phyloP scores from a whole-genome alignment of 345 rosid species.

The Eucalyptus regnans region DNA sequence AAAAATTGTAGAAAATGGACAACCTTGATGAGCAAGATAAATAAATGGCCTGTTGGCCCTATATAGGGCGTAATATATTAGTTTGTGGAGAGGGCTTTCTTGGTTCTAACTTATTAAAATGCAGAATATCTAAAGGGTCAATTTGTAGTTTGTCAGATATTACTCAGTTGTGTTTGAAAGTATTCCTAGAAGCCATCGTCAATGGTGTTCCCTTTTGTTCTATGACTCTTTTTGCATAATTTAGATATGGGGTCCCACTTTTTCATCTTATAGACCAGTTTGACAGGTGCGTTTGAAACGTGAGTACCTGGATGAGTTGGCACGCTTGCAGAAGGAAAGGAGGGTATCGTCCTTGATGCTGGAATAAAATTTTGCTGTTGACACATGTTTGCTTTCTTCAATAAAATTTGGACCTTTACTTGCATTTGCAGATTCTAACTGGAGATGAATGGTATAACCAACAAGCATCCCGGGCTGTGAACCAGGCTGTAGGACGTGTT shows the following conservation, averaged over 20 bases:
- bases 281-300: slow-evolving; percentile 85
- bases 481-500: slow-evolving; percentile 96
- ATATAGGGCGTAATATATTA: background rate
- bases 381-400: background rate
- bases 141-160: background rate
- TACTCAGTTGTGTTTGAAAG: background rate
- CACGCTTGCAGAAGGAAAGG: slow-evolving; percentile 16
- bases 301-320: slow-evolving; percentile 65
- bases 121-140: background rate
- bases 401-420: slow-evolving; percentile 2
- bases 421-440: slow-evolving; percentile 31
- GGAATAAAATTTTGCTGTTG: slow-evolving; percentile 1
- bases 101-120: background rate
- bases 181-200: background rate
- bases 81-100: background rate
- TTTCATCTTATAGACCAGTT: background rate
- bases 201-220: background rate
- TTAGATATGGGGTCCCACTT: background rate
- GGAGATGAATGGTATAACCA: slow-evolving; percentile 90
- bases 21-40: background rate
- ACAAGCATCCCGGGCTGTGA: slow-evolving; percentile 91
- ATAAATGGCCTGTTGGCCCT: background rate
- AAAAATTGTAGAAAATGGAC: background rate
- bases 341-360: slow-evolving; percentile 22
- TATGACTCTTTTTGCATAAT: background rate